Conservation (phyloP, 352 stramenopile genomes). For the Thraustochytrium sp. region DNA sequence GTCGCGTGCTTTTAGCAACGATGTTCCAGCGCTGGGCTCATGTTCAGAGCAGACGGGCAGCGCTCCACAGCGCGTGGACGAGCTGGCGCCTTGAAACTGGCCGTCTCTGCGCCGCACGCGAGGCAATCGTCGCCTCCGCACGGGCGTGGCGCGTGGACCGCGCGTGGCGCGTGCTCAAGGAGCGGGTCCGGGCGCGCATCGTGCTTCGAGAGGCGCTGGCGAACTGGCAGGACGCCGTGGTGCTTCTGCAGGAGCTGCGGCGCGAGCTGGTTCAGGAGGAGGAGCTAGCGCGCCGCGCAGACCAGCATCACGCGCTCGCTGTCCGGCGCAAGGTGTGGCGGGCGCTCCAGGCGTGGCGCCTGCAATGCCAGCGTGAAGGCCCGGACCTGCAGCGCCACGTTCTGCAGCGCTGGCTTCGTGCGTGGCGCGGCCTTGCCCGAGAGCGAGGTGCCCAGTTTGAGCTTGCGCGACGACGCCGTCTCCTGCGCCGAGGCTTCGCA, state of each 20-base stretch:
- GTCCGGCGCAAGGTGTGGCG: not conserved
- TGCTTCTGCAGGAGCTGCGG: not conserved
- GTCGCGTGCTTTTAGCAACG: too few species aligned
- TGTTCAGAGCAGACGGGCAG: too few species aligned
- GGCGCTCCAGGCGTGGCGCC: not conserved
- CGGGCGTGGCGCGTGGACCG: not conserved
- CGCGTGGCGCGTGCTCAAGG: not conserved
- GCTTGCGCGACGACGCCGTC: not conserved
- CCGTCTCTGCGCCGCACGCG: too few species aligned
- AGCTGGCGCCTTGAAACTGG: too few species aligned
- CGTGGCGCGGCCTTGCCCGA: not conserved
- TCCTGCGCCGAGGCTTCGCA: not conserved
- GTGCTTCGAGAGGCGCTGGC: not conserved
- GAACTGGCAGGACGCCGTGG: not conserved
- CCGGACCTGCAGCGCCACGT: not conserved
- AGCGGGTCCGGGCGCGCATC: not conserved
- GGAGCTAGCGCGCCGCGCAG: not conserved
- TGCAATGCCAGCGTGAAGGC: not conserved
- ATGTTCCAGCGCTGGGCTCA: too few species aligned
- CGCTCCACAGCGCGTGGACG: too few species aligned
- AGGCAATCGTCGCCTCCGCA: too few species aligned
- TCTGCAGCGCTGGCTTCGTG: not conserved
- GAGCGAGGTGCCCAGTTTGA: not conserved
- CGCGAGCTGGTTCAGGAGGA: not conserved
- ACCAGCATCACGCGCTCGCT: not conserved